Conservation (phyloP, 169 alveolate species). For the Babesia bovis region DNA sequence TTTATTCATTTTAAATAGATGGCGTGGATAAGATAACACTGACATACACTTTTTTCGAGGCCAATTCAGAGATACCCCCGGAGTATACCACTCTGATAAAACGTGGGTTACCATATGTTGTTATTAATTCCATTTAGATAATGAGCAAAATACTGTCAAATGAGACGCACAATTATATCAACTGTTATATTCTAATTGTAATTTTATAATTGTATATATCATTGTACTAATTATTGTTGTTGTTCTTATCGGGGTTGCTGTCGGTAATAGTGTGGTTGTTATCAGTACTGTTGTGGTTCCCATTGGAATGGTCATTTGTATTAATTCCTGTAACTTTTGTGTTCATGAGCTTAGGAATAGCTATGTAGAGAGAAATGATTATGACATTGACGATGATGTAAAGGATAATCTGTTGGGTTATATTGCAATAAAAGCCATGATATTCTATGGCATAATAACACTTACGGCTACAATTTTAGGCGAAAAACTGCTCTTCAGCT, state of each 20-base stretch:
- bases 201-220: not conserved
- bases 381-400: conserved; percentile 3
- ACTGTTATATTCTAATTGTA: not conserved
- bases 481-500: not conserved
- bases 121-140: too few relatives aligned
- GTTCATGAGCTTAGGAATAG: conserved; percentile 13
- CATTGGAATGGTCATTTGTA: too few relatives aligned
- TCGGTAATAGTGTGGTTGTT: too few relatives aligned
- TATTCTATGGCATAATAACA: not conserved
- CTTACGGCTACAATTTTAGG: conserved; percentile 8
- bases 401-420: not conserved
- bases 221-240: too few relatives aligned
- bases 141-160: not conserved
- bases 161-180: not conserved
- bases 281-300: too few relatives aligned
- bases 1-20: conserved; percentile 20
- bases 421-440: not conserved
- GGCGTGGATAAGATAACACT: conserved; percentile 85
- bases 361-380: conserved; percentile 16
- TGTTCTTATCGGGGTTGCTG: too few relatives aligned
- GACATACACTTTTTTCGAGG: conserved; percentile 90
- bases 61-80: conserved; percentile 85
- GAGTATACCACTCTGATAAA: conserved; percentile 75
- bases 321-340: too few relatives aligned
- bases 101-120: conserved; percentile 54